Conservation (phyloP, 331 rosid genomes). For the Cydonia oblonga region DNA sequence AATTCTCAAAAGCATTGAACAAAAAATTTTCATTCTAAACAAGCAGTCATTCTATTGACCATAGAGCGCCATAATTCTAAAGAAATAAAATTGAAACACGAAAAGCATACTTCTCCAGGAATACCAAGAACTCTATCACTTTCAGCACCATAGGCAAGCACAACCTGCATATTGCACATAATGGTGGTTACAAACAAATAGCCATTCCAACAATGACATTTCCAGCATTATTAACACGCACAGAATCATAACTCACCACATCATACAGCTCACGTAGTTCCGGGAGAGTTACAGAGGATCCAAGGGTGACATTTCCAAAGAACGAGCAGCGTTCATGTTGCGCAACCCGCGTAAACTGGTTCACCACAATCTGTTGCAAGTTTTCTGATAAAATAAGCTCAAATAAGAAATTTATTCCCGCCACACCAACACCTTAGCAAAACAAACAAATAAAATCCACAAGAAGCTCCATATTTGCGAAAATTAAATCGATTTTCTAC, state of each 20-base stretch:
- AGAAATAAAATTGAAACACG: background rate
- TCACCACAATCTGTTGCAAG: conserved; percentile 72
- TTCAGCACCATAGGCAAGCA: conserved; percentile 92
- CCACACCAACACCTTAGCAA: background rate
- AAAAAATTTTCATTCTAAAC: background rate
- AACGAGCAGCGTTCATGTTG: conserved; percentile 54
- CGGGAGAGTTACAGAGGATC: conserved; percentile 53
- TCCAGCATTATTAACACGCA: background rate
- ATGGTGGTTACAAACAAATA: conserved; percentile 7
- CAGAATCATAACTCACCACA: conserved; percentile 33
- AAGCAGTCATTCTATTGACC: background rate
- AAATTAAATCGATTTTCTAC: background rate
- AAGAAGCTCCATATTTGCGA: background rate
- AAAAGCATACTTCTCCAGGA: conserved; percentile 70
- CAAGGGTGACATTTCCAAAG: conserved; percentile 64
- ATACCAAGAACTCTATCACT: conserved; percentile 77
- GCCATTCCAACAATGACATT: background rate
- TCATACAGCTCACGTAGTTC: conserved; percentile 69
- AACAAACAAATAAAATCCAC: background rate
- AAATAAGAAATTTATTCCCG: conserved; percentile 13
- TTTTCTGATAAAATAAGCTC: conserved; percentile 46
- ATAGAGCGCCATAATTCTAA: background rate
- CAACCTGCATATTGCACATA: conserved; percentile 48
- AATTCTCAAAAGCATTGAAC: background rate
- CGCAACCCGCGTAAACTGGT: conserved; percentile 67